Base-by-base conservation (phyloP, 345 rosid species). In the Pseudoturritis turrita region DNA sequence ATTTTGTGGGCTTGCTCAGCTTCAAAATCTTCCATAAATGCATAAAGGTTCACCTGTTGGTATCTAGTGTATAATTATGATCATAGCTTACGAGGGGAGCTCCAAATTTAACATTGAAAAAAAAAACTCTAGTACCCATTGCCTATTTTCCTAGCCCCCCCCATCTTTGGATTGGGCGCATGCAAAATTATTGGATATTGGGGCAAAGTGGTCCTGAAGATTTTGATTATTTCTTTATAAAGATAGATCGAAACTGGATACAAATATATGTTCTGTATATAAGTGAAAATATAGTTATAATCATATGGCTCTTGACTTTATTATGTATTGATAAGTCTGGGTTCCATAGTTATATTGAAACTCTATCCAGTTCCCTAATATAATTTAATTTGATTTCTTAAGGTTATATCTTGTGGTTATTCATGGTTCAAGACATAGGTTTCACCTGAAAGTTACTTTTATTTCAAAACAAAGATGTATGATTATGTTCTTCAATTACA, bases 401-500 rank as follows among this genome's bases (percentile, higher is more conserved):
- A 47, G 22, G n/a, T 39, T 57, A 37, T 39, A 46, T 64, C 10
- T 65, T 37, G 31, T 73, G 35, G 31, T 18, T 65, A 46, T 55
- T 57, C 53, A 57, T 57, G 47, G 40, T 61, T 58, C 41, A 51
- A 60, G 64, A 51, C 36, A 56, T n/a, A 23, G 2, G 19, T 43
- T 22, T 52, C 68, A 28, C 33, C 43, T 53, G 22, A 23, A 44
- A 37, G 28, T 62, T 69, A 37, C 15, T 44, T 62, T 28, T 53
- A 22, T 37, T 45, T 26, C 6, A 39, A 76, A 69, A 28, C 43
- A n/a, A 60, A 60, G 55, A 53, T 33, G 57, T 23, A 70, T 68
- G 58, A 62, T 62, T n/a, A 54, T 75, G 52, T 64, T 71, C 28
- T 44, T 60, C 11, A 53, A 50, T 80, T 56, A 76, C 80, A 94